phyloP scores from a whole-genome alignment of 805 yeast species.

The Candida easanensis region DNA sequence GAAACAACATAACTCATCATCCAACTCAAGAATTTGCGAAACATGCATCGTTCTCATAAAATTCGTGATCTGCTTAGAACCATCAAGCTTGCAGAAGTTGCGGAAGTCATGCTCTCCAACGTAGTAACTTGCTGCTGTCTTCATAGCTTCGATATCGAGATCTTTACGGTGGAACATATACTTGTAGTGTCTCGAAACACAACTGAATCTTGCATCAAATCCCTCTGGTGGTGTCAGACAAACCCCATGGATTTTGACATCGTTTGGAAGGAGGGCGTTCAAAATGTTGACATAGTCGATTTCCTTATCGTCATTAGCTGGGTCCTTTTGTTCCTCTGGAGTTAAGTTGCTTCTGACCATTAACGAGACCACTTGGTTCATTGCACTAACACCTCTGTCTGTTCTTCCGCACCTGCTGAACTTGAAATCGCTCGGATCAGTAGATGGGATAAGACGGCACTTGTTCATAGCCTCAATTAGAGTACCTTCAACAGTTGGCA shows the following conservation, averaged over 20 bases:
- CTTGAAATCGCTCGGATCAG: constrained; percentile 58
- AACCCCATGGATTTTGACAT: constrained; percentile 78
- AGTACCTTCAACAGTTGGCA: constrained; percentile 84
- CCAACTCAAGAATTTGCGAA: constrained; percentile 42
- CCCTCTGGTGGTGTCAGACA: constrained; percentile 77
- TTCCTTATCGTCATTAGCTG: constrained; percentile 60
- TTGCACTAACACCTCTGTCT: constrained; percentile 94
- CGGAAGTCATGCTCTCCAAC: constrained; percentile 87
- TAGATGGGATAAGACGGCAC: constrained; percentile 60
- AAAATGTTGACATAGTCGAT: constrained; percentile 72
- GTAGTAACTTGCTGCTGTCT: constrained; percentile 56
- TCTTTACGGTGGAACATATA: constrained; percentile 61
- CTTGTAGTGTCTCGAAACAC: constrained; percentile 80
- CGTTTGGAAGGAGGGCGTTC: constrained; percentile 76
- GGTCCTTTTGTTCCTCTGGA: constrained; percentile 57
- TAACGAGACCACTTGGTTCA: constrained; percentile 89
- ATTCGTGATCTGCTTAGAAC: constrained; percentile 86
- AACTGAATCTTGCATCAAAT: constrained; percentile 93
- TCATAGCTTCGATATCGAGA: constrained; percentile 67
- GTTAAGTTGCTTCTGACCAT: constrained; percentile 67
- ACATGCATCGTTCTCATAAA: constrained; percentile 60
- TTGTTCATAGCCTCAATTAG: constrained; percentile 68
- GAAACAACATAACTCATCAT: constrained; percentile 52
- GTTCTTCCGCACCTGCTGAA: constrained; percentile 95
- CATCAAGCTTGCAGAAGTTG: constrained; percentile 92